phyloP scores from a whole-genome alignment of 306 rosid genomes.

The Rosa lucieae region DNA sequence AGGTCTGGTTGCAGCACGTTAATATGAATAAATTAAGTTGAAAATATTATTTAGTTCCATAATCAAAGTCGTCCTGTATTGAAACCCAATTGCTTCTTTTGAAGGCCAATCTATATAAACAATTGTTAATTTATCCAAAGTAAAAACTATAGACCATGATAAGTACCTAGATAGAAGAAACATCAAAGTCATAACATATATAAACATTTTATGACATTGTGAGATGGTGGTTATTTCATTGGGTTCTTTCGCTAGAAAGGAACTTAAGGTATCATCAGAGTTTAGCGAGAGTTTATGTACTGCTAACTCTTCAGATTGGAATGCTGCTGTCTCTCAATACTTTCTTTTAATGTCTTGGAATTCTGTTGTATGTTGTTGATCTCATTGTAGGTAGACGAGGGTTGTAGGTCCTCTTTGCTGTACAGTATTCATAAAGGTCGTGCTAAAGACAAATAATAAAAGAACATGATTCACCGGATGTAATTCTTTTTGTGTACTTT shows the following conservation, averaged over 20 bases:
- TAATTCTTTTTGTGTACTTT: not conserved
- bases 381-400: not conserved
- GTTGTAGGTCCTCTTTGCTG: not conserved
- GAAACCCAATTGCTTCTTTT: not conserved
- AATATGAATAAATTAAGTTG: not conserved
- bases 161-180: not conserved
- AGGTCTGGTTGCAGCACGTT: not conserved
- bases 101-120: not conserved
- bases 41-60: not conserved
- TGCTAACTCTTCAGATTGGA: not conserved
- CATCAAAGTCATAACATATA: not conserved
- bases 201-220: not conserved
- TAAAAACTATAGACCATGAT: not conserved
- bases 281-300: not conserved
- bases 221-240: not conserved
- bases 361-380: not conserved
- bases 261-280: not conserved
- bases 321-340: not conserved
- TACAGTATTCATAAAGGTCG: not conserved
- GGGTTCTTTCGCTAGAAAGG: not conserved
- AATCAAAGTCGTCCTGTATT: not conserved
- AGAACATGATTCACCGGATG: not conserved
- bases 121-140: not conserved
- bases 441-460: not conserved
- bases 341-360: not conserved